phyloP scores from a whole-genome alignment of 768 basidiomycete genomes.

The Tylopilus felleus region DNA sequence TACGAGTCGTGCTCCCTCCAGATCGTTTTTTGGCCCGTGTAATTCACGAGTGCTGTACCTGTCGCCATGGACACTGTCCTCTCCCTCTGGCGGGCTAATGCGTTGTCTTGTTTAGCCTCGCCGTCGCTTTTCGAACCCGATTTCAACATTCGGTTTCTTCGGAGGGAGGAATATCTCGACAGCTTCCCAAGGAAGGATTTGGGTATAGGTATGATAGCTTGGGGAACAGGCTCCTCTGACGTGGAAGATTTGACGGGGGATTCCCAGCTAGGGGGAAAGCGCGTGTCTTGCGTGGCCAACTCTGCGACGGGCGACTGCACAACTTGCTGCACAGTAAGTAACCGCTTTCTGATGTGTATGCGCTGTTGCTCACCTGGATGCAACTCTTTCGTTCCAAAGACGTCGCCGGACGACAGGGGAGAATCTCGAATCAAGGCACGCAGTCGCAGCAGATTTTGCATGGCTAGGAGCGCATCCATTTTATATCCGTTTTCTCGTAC shows the following conservation, averaged over 20 bases:
- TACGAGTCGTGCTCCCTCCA: constrained; percentile 19
- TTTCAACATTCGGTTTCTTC: not conserved
- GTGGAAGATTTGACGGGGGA: not conserved
- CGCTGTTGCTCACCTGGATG: constrained; percentile 6
- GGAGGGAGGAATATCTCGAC: not conserved
- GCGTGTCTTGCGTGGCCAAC: not conserved
- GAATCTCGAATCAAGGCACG: not conserved
- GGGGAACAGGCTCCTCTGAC: not conserved
- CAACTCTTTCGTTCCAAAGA: not conserved
- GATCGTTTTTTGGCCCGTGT: not conserved
- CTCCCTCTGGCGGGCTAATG: not conserved
- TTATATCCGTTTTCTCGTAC: not conserved
- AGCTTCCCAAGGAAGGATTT: not conserved
- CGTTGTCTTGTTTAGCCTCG: not conserved
- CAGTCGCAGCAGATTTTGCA: not conserved
- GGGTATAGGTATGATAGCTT: not conserved
- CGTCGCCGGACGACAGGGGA: not conserved
- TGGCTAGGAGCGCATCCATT: not conserved
- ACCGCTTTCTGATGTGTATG: not conserved
- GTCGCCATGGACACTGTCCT: not conserved
- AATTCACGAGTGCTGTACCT: not conserved
- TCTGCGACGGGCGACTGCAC: not conserved
- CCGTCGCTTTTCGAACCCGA: not conserved
- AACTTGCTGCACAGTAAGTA: constrained; percentile 5
- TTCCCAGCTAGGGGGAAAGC: not conserved